Base-by-base conservation (phyloP, 2,329 filamentous ascomycete species). In the Aspergillus ochraceus region DNA sequence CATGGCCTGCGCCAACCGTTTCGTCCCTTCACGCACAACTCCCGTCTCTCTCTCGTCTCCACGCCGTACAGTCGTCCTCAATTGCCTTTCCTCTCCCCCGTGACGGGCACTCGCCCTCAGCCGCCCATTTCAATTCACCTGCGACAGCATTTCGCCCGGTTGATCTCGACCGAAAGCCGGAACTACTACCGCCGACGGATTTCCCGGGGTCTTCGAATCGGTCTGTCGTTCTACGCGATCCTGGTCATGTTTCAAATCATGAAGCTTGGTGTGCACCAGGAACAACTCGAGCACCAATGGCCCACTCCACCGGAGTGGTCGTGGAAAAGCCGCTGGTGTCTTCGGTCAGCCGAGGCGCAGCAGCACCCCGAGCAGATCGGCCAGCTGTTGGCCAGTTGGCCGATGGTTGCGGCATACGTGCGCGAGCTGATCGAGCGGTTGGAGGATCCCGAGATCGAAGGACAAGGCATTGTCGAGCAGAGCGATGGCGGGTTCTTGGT, bases 291-390 rank as follows among this genome's bases (percentile, higher is more conserved):
- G 77, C 84, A 88, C 52, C 81, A 84, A 55, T 91, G 88, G 72
- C 92, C 92, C 0, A 93, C 91, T 1, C 93, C 94, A 1, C 84
- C 85, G 26, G 93, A 96, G 73, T 97, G 93, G 92, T 80, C 80
- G 0, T 89, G 87, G 74, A 77, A 86, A 64, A 91, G 89, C 50
- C 83, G 92, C 24, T 85, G 89, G 76, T 81, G 83, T 45, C 82
- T 90, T 62, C 84, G 91, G 46, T 83, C 85, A 54, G 90, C 89
- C 4, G 81, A 83, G 67, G 84, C 83, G 57, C 81, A 84, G 54
- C 83, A 85, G 62, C 81, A 86, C 49, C 81, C 83, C 14, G 82
- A 85, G 11, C 79, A 84, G n/a, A 80, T 79, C 26, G 81, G 82
- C 22, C 77, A 78, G 55, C 69, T 81, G 29, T 74, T 85, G 61